Evolutionary conservation across 2,329 filamentous ascomycete species (phyloP), one percentile per base, ranked within the genome.

Genomic region (Elsinoe australis): DNA sequence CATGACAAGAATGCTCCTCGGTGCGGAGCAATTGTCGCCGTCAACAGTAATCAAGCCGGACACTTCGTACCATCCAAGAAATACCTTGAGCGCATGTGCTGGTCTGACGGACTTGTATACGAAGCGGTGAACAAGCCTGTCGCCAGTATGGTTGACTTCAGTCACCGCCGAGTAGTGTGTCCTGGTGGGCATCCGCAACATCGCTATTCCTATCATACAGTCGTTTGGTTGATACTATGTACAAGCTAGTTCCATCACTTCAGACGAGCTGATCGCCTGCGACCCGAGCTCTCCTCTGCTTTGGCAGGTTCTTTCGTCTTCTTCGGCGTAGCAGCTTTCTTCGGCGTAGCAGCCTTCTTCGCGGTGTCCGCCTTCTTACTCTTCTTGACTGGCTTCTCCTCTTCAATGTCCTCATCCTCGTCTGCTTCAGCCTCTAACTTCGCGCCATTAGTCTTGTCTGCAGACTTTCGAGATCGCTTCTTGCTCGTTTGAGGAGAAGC

Each of bases 251-350:
- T 29, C 26, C 12, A 35, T 18, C 29, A 34, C 29, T 34, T 47
- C 24, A 47, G 31, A 15, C 44, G 15, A 14, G 44, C 44, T 12
- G 44, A 47, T 26, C 44, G 44, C 44, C 44, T 34, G 29, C 44
- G 44, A 35, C 44, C 44, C 12, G 29, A 9, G n/a, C 1, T 24
- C 44, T 47, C 44, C 19, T 47, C 44, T 8, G 28, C 21, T 18
- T 47, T 34, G 19, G 29, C 21, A 8, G 12, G 18, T 4, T 15
- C 18, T 22, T 44, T 44, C 22, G 14, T 31, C 24, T 42, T 24
- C 38, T 22, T 15, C 10, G 28, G 10, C 19, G 15, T 21, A 14
- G 42, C 28, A 7, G 6, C 14, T 35, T 35, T 35, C 38, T 22
- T 15, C 10, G 28, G 10, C 19, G 15, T 21, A 14, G 42, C 28